Conservation (phyloP, 2,329 filamentous ascomycete genomes). For the Juglanconis oblonga region DNA sequence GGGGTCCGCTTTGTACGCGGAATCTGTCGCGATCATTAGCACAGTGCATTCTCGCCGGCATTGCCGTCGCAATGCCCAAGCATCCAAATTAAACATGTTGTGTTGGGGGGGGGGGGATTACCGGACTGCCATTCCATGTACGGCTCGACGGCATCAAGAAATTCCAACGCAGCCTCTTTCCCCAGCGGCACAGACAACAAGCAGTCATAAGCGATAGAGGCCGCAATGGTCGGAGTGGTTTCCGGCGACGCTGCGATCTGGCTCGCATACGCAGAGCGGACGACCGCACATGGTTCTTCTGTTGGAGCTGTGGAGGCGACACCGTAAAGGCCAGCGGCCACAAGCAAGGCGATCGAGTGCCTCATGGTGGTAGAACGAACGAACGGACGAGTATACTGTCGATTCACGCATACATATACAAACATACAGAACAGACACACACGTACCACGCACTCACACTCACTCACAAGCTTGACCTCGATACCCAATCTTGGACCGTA, state of each 20-base stretch:
- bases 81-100: not conserved
- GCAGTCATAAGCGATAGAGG: slow-evolving; percentile 37
- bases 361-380: not conserved
- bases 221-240: slow-evolving; percentile 33
- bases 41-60: slow-evolving; percentile 24
- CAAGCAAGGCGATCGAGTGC: not conserved
- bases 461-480: no score
- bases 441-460: no score
- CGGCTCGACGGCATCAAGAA: slow-evolving; percentile 36
- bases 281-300: slow-evolving; percentile 14
- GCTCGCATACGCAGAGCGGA: slow-evolving; percentile 8
- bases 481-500: no score
- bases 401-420: no score
- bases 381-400: not conserved
- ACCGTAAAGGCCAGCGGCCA: slow-evolving; percentile 2
- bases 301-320: not conserved
- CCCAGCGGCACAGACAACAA: slow-evolving; percentile 39
- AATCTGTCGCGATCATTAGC: slow-evolving; percentile 30
- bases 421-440: no score
- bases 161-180: slow-evolving; percentile 35
- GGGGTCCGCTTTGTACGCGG: slow-evolving; percentile 36
- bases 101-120: no score
- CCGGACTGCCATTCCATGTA: slow-evolving; percentile 41
- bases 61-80: no score
- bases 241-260: slow-evolving; percentile 12